Evolutionary conservation across 495 filamentous ascomycete genomes (phyloP).

Genomic region (Daldinia bambusicola): DNA sequence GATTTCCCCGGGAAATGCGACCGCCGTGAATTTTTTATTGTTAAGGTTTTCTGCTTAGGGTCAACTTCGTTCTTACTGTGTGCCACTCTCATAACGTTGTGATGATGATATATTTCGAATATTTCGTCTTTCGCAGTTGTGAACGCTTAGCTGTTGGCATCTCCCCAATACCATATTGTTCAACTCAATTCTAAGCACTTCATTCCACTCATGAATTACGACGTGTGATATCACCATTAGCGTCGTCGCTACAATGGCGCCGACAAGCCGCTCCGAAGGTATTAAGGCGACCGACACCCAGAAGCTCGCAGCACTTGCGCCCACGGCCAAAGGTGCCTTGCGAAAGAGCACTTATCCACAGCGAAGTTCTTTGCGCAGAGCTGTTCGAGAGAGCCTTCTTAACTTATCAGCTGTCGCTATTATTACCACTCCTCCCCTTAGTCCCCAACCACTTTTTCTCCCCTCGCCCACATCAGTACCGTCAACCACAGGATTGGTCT

Average conservation of each 20-base stretch:
- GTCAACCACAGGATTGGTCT: not conserved
- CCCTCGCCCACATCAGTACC: not conserved
- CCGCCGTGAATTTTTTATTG: conserved; percentile 1
- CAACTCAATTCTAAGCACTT: not conserved
- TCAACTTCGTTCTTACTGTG: not conserved
- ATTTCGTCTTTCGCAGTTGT: not conserved
- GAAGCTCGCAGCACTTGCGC: conserved; percentile 2
- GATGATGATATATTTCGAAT: not conserved
- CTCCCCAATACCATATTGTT: not conserved
- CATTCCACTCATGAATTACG: not conserved
- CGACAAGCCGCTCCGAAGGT: not conserved
- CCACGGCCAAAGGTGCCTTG: conserved; percentile 1
- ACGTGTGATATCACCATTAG: conserved; percentile 19
- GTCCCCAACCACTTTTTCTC: not conserved
- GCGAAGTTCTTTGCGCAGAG: conserved; percentile 30
- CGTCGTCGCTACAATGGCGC: conserved; percentile 22
- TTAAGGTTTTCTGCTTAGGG: not conserved
- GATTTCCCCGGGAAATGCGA: not conserved
- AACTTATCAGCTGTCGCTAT: conserved; percentile 1
- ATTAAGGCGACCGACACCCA: not conserved
- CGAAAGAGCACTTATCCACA: conserved; percentile 14
- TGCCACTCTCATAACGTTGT: not conserved
- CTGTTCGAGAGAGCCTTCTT: conserved; percentile 16
- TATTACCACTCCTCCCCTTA: conserved; percentile 1
- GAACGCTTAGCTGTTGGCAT: not conserved